Evolutionary conservation across 1,139 yeast genomes (phyloP), one percentile per base, ranked within the genome.

Genomic region (Suhomyces ambrosiae): DNA sequence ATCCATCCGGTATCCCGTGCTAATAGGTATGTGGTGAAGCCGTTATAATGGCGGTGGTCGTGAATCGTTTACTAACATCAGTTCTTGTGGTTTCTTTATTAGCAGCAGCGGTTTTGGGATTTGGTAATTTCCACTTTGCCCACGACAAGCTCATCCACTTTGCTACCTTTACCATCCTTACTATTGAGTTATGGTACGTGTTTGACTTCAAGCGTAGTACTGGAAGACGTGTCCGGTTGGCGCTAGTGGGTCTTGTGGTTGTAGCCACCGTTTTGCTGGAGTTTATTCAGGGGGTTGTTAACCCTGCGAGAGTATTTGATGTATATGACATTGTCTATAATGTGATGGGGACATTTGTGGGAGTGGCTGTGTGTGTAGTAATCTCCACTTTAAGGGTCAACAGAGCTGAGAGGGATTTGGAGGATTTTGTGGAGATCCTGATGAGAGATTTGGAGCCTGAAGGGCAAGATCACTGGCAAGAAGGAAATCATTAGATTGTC

Each of bases 61-160:
- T n/a, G n/a, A n/a, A n/a, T n/a, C n/a, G n/a, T n/a, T n/a, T n/a
- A 41, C 48, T 40, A 47, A 47, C 42, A 21, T 23, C 53, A 30
- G 52, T 48, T 3, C 57, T 64, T 17, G 33, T 46, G 4, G 8
- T 44, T 1, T 41, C 53, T 5, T 44, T 63, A 8, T 30, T 48
- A 41, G 47, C 46, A 3, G 74, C 75, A 7, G 71, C 61, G 5
- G 71, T 70, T 43, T 53, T 80, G 24, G 86, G 86, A 10, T 73
- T 80, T 47, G 73, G 80, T 27, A 68, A 65, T 65, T 47, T 75
- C 19, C 63, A 61, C 17, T 48, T 79, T 25, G 46, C 48, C n/a
- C 68, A 77, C 52, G 86, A 80, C 57, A 80, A 80, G 56, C 46
- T 65, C 6, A 53, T 77, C 16, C 86, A 80, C 48, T 74, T 74